These are phyloP conservation scores for Salmacisia buchloeana DNA, from an alignment of 1,284 basidiomycete species.

Conservation along the genomic window DNA sequence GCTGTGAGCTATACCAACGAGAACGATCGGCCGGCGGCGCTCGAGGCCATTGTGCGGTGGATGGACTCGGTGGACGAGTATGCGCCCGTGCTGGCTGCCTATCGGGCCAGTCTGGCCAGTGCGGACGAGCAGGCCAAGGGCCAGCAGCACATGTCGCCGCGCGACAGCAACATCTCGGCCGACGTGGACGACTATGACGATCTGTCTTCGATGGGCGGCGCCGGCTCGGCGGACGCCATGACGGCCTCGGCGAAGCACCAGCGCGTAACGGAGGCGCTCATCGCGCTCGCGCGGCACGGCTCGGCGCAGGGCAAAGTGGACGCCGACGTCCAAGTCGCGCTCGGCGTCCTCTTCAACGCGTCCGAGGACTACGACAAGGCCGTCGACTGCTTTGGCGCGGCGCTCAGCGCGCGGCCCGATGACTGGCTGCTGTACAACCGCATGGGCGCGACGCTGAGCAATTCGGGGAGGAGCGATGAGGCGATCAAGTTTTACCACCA, in stretches of 20 bases:
- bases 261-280: conserved; percentile 47
- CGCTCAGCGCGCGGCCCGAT: conserved; percentile 77
- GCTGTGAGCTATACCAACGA: conserved; percentile 92
- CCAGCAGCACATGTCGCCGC: conserved; percentile 11
- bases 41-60: conserved; percentile 79
- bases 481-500: conserved; percentile 84
- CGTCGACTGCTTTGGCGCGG: conserved; percentile 87
- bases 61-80: conserved; percentile 56
- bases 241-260: conserved; percentile 28
- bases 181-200: too few relatives aligned
- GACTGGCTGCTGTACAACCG: conserved; percentile 95
- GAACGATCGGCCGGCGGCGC: conserved; percentile 64
- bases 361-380: conserved; percentile 83
- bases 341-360: conserved; percentile 87
- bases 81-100: conserved; percentile 52
- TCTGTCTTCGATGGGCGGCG: conserved; percentile 1
- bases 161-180: conserved; percentile 15
- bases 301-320: conserved; percentile 52
- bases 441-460: conserved; percentile 91
- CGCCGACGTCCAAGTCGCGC: conserved; percentile 88
- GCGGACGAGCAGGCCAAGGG: conserved; percentile 19
- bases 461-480: conserved; percentile 69
- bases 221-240: not conserved
- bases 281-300: conserved; percentile 50
- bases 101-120: conserved; percentile 50